Evolutionary conservation across 148 eudicot genomes (phyloP).

Genomic region (Linanthus parryae): DNA sequence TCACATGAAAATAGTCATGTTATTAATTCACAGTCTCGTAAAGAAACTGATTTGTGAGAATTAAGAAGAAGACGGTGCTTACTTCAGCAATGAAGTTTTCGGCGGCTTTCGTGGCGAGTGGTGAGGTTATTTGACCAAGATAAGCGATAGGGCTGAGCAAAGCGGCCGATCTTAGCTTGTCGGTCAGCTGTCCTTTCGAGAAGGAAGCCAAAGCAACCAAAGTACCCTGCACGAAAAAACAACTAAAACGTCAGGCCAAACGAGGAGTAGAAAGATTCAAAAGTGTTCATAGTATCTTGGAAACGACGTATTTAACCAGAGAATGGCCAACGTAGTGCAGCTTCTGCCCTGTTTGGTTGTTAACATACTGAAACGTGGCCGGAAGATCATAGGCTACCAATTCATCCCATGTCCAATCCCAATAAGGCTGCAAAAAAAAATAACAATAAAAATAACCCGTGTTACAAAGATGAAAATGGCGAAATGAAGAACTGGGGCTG

Average conservation of each 20-base stretch:
- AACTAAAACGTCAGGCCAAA: neutral
- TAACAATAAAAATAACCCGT: neutral
- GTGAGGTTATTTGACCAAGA: constrained; percentile 52
- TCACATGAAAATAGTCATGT: neutral
- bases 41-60: neutral
- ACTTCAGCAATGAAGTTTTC: constrained; percentile 51
- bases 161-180: constrained; percentile 45
- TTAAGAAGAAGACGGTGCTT: neutral
- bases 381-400: constrained; percentile 53
- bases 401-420: constrained; percentile 85
- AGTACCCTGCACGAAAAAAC: constrained; percentile 34
- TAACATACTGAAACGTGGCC: constrained; percentile 34
- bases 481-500: too few relatives aligned
- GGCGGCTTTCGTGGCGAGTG: constrained; percentile 46
- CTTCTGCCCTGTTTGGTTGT: constrained; percentile 48
- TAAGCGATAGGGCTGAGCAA: constrained; percentile 55
- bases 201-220: constrained; percentile 50
- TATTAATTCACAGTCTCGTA: neutral
- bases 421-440: constrained; percentile 32
- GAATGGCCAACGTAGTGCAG: constrained; percentile 69
- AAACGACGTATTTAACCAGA: constrained; percentile 26
- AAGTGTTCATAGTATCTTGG: neutral
- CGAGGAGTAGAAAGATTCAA: neutral
- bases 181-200: constrained; percentile 29
- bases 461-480: neutral